These are phyloP conservation scores for Arthrocladium fulminans DNA, from an alignment of 2,329 filamentous ascomycete genomes.

Conservation along the genomic window DNA sequence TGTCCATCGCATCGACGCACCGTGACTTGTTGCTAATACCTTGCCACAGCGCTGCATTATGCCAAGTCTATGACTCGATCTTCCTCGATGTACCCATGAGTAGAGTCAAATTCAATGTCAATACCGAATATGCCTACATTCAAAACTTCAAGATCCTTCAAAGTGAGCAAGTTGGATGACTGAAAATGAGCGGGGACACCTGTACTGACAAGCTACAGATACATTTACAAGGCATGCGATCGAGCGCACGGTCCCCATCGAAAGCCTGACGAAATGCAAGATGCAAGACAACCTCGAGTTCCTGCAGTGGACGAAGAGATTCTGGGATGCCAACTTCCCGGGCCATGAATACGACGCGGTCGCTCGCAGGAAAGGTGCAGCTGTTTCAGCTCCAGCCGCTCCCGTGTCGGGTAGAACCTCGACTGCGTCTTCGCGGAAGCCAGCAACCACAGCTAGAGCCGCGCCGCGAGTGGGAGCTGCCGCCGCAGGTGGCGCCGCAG, in stretches of 20 bases:
- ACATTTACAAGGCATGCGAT: conserved; percentile 76
- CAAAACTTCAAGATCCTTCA: conserved; percentile 98
- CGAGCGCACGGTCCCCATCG: conserved; percentile 82
- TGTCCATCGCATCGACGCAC: neutral
- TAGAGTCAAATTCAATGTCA: conserved; percentile 96
- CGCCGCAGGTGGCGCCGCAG: conserved; percentile 35
- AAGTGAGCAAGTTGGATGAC: conserved; percentile 53
- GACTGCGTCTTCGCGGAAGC: conserved; percentile 46
- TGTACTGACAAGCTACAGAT: conserved; percentile 38
- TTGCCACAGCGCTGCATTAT: conserved; percentile 69
- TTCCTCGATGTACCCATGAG: conserved; percentile 92
- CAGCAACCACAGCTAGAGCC: conserved; percentile 41
- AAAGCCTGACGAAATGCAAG: conserved; percentile 90
- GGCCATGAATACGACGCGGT: conserved; percentile 95
- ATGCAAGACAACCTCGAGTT: conserved; percentile 99
- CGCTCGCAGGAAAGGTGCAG: conserved; percentile 68
- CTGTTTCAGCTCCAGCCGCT: conserved; percentile 46
- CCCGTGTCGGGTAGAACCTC: conserved; percentile 40
- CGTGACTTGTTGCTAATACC: conserved; percentile 10
- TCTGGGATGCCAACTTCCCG: conserved; percentile 97
- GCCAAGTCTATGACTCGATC: conserved; percentile 97
- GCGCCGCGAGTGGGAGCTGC: conserved; percentile 28
- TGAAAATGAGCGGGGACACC: neutral
- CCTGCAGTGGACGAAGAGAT: conserved; percentile 90
- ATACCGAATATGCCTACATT: conserved; percentile 91